Conservation (phyloP, 129 eudicot species). For the Rutidosis leptorrhynchoides region DNA sequence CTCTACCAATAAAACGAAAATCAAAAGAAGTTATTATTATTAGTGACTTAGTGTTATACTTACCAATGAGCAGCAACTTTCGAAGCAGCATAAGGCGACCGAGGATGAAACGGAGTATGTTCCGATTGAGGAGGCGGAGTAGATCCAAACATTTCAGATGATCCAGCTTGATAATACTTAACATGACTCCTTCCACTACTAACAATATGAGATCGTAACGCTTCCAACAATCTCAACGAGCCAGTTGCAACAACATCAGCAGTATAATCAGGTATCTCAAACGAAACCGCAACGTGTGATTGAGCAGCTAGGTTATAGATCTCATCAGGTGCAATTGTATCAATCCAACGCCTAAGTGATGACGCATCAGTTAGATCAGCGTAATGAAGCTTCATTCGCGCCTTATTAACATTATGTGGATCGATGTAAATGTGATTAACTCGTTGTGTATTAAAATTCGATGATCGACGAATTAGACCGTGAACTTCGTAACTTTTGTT, state of each 20-base stretch:
- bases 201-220: slow-evolving; percentile 71
- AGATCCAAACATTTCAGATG: slow-evolving; percentile 98
- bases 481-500: slow-evolving; percentile 76
- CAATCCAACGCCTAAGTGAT: slow-evolving; percentile 95
- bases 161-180: slow-evolving; percentile 88
- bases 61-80: slow-evolving; percentile 96
- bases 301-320: slow-evolving; percentile 96
- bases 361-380: slow-evolving; percentile 98
- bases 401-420: slow-evolving; percentile 82
- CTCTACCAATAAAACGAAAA: not conserved
- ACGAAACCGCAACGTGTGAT: slow-evolving; percentile 92
- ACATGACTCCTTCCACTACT: slow-evolving; percentile 57
- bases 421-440: slow-evolving; percentile 97
- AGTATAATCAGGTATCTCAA: slow-evolving; percentile 98
- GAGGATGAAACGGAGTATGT: slow-evolving; percentile 85
- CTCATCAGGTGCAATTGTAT: slow-evolving; percentile 74
- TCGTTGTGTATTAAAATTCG: slow-evolving; percentile 94
- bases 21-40: not conserved
- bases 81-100: slow-evolving; percentile 97
- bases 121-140: slow-evolving; percentile 94
- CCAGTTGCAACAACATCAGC: slow-evolving; percentile 99
- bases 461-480: slow-evolving; percentile 90
- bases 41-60: not conserved
- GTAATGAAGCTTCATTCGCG: slow-evolving; percentile 93
- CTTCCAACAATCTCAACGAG: slow-evolving; percentile 69